Evolutionary conservation across 345 rosid species (phyloP).

Genomic region (Eucalyptus victrix): DNA sequence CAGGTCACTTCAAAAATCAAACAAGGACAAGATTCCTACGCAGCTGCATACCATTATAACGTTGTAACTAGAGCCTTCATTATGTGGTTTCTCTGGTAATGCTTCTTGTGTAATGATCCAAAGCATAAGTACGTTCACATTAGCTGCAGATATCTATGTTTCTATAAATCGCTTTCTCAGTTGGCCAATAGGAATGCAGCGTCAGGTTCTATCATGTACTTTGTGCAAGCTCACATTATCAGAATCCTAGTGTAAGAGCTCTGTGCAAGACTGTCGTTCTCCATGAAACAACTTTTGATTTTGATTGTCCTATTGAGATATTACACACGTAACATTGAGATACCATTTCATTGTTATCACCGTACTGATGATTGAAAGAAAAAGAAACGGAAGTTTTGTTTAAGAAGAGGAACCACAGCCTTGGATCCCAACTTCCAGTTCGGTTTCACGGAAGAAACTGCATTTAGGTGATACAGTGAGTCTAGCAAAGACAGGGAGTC

Average conservation of each 20-base stretch:
- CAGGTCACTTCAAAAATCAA: neutral
- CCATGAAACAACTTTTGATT: neutral
- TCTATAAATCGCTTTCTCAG: neutral
- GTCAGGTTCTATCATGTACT: neutral
- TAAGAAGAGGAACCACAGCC: neutral
- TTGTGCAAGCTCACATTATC: neutral
- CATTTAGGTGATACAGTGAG: neutral
- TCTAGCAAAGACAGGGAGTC: neutral
- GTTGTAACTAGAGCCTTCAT: neutral
- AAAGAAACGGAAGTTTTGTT: neutral
- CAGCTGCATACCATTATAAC: neutral
- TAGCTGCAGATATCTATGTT: neutral
- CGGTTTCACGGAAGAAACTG: neutral
- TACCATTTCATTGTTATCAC: neutral
- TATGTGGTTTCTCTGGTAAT: neutral
- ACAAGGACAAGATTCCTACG: neutral
- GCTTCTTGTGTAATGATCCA: neutral
- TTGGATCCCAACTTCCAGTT: neutral
- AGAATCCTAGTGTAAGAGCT: neutral
- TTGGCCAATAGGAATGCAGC: neutral
- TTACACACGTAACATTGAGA: neutral
- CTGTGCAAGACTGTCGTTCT: neutral
- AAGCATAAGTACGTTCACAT: neutral
- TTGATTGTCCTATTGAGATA: neutral
- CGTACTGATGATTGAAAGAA: neutral